Base-by-base conservation (phyloP, 2,329 filamentous ascomycete genomes). In the Hymenoscyphus albidus region DNA sequence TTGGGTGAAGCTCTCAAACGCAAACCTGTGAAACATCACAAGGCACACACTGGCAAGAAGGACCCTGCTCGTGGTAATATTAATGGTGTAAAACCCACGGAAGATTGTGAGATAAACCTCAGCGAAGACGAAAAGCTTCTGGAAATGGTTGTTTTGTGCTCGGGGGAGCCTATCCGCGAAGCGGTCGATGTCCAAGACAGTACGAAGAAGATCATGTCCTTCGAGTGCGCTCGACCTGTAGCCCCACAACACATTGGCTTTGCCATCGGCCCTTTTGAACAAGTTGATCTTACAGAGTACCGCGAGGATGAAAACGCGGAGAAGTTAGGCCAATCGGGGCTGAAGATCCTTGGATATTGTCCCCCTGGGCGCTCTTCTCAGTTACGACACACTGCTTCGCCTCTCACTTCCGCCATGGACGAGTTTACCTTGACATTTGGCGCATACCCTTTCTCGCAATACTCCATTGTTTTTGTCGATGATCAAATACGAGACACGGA, bases 391-490 rank as follows among this genome's bases (percentile, higher is more conserved):
- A 95, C 93, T 5, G 95, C 93, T 71, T 88, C 90, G 71, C 90
- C 94, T 12, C 84, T 97, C 70, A 90, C 93, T 22, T 87, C 86
- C 74, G 92, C 93, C 1, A 88, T 97, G n/a, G 95, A 99, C 75
- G 91, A 90, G 76, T 93, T 98, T 74, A 92, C 91, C 3, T 86
- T 94, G 68, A 91, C 88, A 3, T 98, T 94, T 75, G 92, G 93
- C 32, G 89, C 90, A 27, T 99, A 96, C 75, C 93, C 95, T 0
- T 98, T 95, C 75, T 86, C 91, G 35, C 93, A 90, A 73, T 98
- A 96, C 81, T 96, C 96, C 73, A 79, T 98, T 62, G 93, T 92
- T 70, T 99, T 99, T 71, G 88, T 99, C 18, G 95, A 99, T 71
- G 95, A 99, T 75, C 84, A 95, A 75, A 79, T 89, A 0, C 82